Evolutionary conservation across 2,329 filamentous ascomycete genomes (phyloP), one percentile per base, ranked within the genome.

Genomic region (Apiospora pterosperma): DNA sequence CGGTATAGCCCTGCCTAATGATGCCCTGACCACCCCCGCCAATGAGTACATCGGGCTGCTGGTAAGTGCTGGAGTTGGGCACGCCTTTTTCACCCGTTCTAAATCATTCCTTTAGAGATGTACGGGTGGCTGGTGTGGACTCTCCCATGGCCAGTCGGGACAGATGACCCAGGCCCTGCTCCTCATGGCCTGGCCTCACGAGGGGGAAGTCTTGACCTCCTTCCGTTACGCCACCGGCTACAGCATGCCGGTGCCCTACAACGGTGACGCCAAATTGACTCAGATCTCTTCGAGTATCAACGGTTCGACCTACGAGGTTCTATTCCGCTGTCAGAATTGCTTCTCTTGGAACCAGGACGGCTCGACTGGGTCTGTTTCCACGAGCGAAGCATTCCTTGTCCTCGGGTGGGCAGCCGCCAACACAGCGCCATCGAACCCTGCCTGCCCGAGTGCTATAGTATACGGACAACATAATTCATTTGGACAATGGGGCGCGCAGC

Each of bases 281-380:
- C 83, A 88, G 69, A 85, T 91, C 66, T 85, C 83, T 16, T 83
- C 84, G 11, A 82, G 78, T 31, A 79, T 90, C 65, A 88, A 84
- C 66, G 81, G 80, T 16, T 86, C 83, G 25, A 79, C 84, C 66
- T 92, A 86, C 73, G 84, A 85, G 64, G 72, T 90, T 61, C 82
- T 90, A 31, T 92, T 90, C 77, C 82, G 86, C 60, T 92, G 89
- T 76, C 74, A 88, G 69, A 81, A 81, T 67, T 88, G 86, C 73
- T 80, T 86, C 62, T 72, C 80, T 1, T 88, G 85, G 82, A 76
- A 84, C 68, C 79, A 86, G 34, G 78, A 82, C n/a, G 82, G 82
- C 19, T 76, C 77, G 48, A 76, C 72, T 1, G 79, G 79, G 1
- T 77, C 76, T 10, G 78, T 81, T 1, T 76, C 77, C 4, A 86